These are phyloP conservation scores for Acacia concinna DNA, from an alignment of 331 rosid species.

Conservation along the genomic window DNA sequence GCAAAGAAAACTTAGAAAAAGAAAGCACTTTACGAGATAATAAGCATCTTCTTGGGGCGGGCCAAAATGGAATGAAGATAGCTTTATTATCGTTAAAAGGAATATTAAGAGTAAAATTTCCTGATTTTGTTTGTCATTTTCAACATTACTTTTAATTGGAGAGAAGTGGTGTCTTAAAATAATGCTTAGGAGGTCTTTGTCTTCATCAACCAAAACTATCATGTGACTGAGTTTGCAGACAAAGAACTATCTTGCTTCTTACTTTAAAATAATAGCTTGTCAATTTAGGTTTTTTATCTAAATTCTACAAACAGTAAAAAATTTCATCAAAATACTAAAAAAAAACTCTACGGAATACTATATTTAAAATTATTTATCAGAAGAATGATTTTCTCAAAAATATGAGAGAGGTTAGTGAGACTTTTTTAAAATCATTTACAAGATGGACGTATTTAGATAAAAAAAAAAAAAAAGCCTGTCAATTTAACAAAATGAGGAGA, in stretches of 20 bases:
- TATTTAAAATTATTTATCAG: too few species aligned
- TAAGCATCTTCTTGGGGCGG: background rate
- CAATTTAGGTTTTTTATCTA: too few species aligned
- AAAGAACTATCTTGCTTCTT: background rate
- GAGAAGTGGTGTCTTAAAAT: conserved; percentile 1
- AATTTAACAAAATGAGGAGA: background rate
- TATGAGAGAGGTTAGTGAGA: too few species aligned
- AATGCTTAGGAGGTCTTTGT: background rate
- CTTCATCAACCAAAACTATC: conserved; percentile 28
- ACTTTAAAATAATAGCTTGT: background rate
- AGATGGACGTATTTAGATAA: too few species aligned
- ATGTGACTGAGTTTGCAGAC: background rate
- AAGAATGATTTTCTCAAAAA: too few species aligned
- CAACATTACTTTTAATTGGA: background rate
- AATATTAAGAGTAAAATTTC: background rate
- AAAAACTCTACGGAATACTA: too few species aligned
- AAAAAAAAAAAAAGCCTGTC: background rate
- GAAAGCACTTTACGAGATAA: background rate
- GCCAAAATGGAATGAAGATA: conserved; percentile 11
- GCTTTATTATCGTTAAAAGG: too few species aligned
- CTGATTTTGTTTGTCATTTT: background rate
- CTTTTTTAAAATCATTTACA: too few species aligned
- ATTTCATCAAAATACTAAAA: too few species aligned
- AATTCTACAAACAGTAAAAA: too few species aligned
- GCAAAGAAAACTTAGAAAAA: conserved; percentile 22